phyloP scores from a whole-genome alignment of 192 early-diverging fungal genomes.

The Kappamyces sp. region DNA sequence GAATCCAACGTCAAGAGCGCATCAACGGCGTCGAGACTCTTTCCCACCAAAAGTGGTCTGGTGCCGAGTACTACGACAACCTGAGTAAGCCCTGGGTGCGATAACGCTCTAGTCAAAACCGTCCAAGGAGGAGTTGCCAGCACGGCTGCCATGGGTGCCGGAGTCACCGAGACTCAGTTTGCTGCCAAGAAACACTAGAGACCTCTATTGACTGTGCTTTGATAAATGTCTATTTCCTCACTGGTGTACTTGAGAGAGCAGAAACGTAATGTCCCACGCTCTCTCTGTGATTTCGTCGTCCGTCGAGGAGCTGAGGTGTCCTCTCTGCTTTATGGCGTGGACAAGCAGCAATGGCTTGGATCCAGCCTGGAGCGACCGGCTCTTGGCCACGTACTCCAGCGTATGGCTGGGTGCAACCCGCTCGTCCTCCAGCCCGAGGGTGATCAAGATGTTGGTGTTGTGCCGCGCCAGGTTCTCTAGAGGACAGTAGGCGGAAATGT shows the following conservation, averaged over 20 bases:
- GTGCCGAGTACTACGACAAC: slow-evolving; percentile 83
- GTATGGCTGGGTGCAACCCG: slow-evolving; percentile 8
- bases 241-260: no score
- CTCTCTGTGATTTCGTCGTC: no score
- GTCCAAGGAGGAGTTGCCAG: slow-evolving; percentile 89
- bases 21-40: slow-evolving; percentile 84
- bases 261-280: no score
- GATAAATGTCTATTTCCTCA: not conserved
- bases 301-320: no score
- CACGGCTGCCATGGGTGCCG: slow-evolving; percentile 92
- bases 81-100: slow-evolving; percentile 43
- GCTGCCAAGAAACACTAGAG: slow-evolving; percentile 12
- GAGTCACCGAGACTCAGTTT: slow-evolving; percentile 48
- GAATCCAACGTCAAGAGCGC: slow-evolving; percentile 90
- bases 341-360: no score
- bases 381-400: slow-evolving; percentile 3
- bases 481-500: slow-evolving; percentile 21
- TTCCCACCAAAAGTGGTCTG: slow-evolving; percentile 91
- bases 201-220: not conserved
- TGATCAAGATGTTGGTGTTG: slow-evolving; percentile 15
- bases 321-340: no score
- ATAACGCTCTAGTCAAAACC: slow-evolving; percentile 58
- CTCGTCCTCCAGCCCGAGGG: slow-evolving; percentile 17
- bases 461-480: slow-evolving; percentile 17
- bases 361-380: not conserved